Evolutionary conservation across 2,329 filamentous ascomycete species (phyloP).

Genomic region (Verticillium albo-atrum): DNA sequence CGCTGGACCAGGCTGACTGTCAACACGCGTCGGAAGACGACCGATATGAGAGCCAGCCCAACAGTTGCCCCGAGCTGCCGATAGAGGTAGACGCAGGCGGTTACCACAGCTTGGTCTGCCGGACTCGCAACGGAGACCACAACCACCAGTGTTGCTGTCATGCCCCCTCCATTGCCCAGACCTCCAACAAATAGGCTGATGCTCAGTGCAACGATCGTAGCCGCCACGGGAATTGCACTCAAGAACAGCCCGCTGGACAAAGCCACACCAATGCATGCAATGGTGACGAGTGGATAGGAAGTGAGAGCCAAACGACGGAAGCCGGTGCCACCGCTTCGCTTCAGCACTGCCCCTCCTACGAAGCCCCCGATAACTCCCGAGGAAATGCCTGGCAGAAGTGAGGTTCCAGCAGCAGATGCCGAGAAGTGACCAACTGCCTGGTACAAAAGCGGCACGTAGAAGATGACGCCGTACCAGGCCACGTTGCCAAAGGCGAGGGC

Average conservation of each 20-base stretch:
- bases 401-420: neutral
- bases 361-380: neutral
- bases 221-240: slow-evolving; percentile 44
- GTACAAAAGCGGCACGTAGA: neutral
- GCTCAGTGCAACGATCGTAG: neutral
- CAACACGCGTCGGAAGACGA: neutral
- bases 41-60: neutral
- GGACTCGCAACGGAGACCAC: neutral
- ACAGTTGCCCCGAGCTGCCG: neutral
- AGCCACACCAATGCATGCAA: slow-evolving; percentile 25
- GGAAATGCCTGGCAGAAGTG: neutral
- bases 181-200: neutral
- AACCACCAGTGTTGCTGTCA: neutral
- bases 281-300: neutral
- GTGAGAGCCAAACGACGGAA: neutral
- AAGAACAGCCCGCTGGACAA: slow-evolving; percentile 51
- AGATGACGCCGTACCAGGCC: neutral
- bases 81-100: neutral
- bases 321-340: neutral
- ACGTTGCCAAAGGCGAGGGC: neutral
- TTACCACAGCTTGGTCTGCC: neutral
- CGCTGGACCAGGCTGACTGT: neutral
- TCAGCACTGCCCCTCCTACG: neutral
- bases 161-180: neutral
- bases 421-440: neutral